These are phyloP conservation scores for Sherardia arvensis DNA, from an alignment of 257 asterid species.

Conservation along the genomic window DNA sequence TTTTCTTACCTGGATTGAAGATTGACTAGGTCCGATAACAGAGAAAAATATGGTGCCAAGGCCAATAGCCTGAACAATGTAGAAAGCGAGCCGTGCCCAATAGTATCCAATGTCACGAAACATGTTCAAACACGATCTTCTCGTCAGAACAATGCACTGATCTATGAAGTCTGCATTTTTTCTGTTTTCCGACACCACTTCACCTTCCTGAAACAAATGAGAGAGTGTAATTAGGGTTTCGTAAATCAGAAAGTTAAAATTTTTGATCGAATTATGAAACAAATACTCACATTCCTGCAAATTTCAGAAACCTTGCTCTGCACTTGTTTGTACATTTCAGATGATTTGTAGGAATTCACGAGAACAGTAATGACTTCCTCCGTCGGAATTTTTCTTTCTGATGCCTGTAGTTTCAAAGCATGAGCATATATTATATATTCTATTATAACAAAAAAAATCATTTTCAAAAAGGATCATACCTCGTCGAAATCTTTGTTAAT, in stretches of 20 bases:
- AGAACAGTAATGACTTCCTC: slow-evolving; percentile 19
- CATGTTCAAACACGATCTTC: slow-evolving; percentile 27
- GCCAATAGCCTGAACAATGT: slow-evolving; percentile 10
- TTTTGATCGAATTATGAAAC: background rate
- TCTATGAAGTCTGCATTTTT: slow-evolving; percentile 13
- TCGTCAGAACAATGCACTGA: slow-evolving; percentile 25
- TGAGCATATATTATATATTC: too few species aligned
- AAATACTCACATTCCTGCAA: slow-evolving; percentile 8
- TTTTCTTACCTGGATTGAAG: slow-evolving; percentile 14
- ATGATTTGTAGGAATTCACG: slow-evolving; percentile 12
- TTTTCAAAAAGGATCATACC: background rate
- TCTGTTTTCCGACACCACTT: slow-evolving; percentile 11
- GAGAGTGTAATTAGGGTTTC: background rate
- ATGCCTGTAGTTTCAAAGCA: slow-evolving; percentile 1
- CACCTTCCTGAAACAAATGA: slow-evolving; percentile 17
- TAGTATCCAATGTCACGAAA: slow-evolving; percentile 25
- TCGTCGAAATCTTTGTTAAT: slow-evolving; percentile 28
- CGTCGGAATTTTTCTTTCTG: slow-evolving; percentile 7
- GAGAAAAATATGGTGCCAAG: slow-evolving; percentile 19
- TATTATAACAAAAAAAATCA: too few species aligned
- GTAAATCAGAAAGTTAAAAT: too few species aligned
- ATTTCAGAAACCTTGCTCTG: slow-evolving; percentile 21
- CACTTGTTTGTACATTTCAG: slow-evolving; percentile 7
- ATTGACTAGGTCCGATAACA: slow-evolving; percentile 10
- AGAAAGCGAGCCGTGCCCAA: slow-evolving; percentile 18